Base-by-base conservation (phyloP, 176 grass and related monocot genomes). In the Aegilops sharonensis region DNA sequence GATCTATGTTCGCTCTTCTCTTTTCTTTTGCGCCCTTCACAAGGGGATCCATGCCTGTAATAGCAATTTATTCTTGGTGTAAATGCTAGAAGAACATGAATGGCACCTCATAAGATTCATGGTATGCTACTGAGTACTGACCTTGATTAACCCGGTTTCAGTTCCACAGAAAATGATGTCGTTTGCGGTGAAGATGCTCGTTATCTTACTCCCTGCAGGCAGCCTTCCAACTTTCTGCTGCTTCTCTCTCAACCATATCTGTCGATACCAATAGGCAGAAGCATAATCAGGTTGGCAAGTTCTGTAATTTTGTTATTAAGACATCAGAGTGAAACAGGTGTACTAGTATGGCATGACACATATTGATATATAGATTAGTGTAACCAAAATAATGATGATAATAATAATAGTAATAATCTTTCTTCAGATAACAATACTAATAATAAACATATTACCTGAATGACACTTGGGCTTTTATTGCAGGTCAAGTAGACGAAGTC, bases 181-280 rank as follows among this genome's bases (percentile, higher is more conserved):
- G 43, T 99, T 99, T 79, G 97, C 90, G 0, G 85, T 71, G 69
- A 96, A 91, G 42, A 99, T 87, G 80, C 94, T 92, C 9, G 94
- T 94, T 63, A 96, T 89, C 87, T 96, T 99, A 85, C 90, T 91
- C 21, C 97, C 94, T 83, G 89, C 92, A n/a, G 91, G 83, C 90
- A 99, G 83, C 82, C 94, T 94, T 47, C 92, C 97, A 78, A 96
- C 92, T 77, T 90, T 99, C 80, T 96, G 92, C 78, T 92, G 88
- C 63, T 91, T 92, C 80, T 92, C 97, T 91, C 94, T 94, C 90
- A 99, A 86, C 94, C 94, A 96, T 86, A 99, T 96, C 97, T 99
- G 37, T 79, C 27, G 68, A 72, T 50, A 92, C 63, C 27, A 48
- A 81, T 47, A 90, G 48, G 54, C 61, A 87, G 6, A 80, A 87